These are phyloP conservation scores for Liriodendron chinense DNA, from an alignment of 164 flowering plant genomes.

Conservation along the genomic window DNA sequence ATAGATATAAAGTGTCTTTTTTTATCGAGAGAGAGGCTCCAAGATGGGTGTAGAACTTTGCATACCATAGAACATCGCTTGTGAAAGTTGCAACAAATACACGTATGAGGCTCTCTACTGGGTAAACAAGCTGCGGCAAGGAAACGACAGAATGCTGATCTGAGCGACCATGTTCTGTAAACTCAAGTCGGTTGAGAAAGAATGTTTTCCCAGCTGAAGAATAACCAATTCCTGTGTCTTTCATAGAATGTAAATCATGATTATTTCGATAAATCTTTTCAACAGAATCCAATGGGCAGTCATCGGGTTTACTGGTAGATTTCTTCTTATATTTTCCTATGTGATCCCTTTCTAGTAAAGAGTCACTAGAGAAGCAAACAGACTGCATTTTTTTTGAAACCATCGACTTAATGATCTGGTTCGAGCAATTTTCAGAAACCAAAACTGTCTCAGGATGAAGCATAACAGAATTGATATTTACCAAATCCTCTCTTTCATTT, in stretches of 20 bases:
- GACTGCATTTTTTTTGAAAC: neutral
- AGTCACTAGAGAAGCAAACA: constrained; percentile 1
- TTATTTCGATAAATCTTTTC: constrained; percentile 6
- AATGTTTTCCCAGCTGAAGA: constrained; percentile 63
- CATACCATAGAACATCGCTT: constrained; percentile 69
- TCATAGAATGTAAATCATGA: constrained; percentile 5
- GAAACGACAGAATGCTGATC: constrained; percentile 39
- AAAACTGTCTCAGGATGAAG: neutral
- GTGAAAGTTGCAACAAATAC: constrained; percentile 88
- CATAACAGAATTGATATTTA: constrained; percentile 2
- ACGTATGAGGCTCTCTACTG: constrained; percentile 55
- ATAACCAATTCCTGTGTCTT: constrained; percentile 5
- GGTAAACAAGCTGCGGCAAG: constrained; percentile 74
- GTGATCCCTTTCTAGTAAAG: constrained; percentile 4
- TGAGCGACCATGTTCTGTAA: constrained; percentile 18
- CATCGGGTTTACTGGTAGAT: constrained; percentile 8
- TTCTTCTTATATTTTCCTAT: constrained; percentile 12
- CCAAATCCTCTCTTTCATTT: neutral
- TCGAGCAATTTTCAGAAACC: constrained; percentile 8
- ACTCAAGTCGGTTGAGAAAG: constrained; percentile 60
- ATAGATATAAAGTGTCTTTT: too few species aligned
- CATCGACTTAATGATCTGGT: neutral
- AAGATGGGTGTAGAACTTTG: neutral
- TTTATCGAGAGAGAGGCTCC: neutral
- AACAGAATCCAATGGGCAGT: neutral